A percentile compares a stretch with the other conserved stretches of the same genome.
phyloP scores from a whole-genome alignment of 495 filamentous ascomycete species.

The Margaritispora aquatica region DNA sequence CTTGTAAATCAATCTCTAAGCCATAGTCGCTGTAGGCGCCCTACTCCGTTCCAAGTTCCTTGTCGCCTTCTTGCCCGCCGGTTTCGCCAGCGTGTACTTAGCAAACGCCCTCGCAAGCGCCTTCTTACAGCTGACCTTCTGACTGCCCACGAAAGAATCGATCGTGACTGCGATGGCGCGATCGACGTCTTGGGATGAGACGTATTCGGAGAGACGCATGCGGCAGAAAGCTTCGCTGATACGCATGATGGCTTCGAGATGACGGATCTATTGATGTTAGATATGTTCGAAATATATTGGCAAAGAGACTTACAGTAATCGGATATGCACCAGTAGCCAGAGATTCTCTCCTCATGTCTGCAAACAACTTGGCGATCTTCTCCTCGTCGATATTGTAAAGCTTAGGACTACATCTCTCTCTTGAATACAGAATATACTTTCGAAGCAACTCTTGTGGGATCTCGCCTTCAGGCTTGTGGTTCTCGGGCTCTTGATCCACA shows the following conservation, averaged over 20 bases:
- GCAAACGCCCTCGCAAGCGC: conserved; percentile 93
- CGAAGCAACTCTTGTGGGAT: conserved; percentile 88
- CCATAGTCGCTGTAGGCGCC: conserved; percentile 16
- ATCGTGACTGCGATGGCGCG: conserved; percentile 96
- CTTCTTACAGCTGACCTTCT: conserved; percentile 98
- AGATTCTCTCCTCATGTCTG: conserved; percentile 91
- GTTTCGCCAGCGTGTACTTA: conserved; percentile 68
- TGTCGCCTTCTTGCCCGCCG: conserved; percentile 23
- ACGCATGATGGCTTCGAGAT: conserved; percentile 95
- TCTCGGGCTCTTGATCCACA: conserved; percentile 30
- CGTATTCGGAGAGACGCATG: conserved; percentile 94
- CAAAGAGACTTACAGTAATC: conserved; percentile 69
- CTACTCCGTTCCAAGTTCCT: conserved; percentile 18
- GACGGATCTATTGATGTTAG: conserved; percentile 64
- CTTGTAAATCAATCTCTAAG: conserved; percentile 7
- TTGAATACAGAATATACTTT: conserved; percentile 96
- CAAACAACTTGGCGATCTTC: conserved; percentile 89
- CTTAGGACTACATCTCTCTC: conserved; percentile 86
- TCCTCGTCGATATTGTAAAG: conserved; percentile 98
- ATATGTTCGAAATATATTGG: not conserved
- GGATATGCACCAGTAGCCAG: conserved; percentile 94
- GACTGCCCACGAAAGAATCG: conserved; percentile 90
- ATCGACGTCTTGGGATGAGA: conserved; percentile 83
- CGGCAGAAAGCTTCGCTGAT: conserved; percentile 89
- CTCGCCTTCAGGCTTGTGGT: conserved; percentile 63